These are phyloP conservation scores for Stentor coeruleus DNA, from an alignment of 73 alveolate species.

Conservation along the genomic window DNA sequence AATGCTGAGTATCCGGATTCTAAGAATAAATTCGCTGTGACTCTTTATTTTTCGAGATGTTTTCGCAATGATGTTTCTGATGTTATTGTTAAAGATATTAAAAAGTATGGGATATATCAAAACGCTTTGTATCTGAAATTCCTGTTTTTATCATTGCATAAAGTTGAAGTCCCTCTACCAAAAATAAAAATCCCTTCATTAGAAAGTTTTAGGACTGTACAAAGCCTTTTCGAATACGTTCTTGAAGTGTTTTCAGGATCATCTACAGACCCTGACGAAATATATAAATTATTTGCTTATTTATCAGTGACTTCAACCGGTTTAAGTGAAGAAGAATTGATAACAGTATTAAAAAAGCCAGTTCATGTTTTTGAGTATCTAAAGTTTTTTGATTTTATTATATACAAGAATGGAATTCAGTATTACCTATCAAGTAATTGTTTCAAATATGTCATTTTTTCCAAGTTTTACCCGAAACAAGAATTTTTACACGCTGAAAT, in stretches of 20 bases:
- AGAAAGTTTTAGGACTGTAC: neutral
- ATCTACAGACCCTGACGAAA: neutral
- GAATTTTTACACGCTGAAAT: conserved; percentile 11
- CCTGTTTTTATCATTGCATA: conserved; percentile 5
- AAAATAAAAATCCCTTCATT: neutral
- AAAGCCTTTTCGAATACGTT: neutral
- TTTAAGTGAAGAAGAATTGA: neutral
- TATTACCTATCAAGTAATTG: neutral
- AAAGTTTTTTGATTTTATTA: neutral
- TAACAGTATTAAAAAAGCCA: neutral
- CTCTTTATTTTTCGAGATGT: neutral
- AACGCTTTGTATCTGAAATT: conserved; percentile 34
- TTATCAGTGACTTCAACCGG: neutral
- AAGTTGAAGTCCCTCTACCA: neutral
- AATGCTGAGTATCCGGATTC: neutral
- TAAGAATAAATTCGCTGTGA: neutral
- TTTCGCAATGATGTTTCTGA: neutral
- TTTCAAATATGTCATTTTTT: neutral
- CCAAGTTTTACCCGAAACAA: neutral
- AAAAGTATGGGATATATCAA: neutral
- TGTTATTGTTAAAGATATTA: neutral
- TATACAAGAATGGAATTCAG: neutral
- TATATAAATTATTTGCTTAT: neutral
- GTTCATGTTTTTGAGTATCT: neutral
- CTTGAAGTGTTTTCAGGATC: neutral